These are phyloP conservation scores for Penicillium sclerotigenum DNA, from an alignment of 2,329 filamentous ascomycete species.

Conservation along the genomic window DNA sequence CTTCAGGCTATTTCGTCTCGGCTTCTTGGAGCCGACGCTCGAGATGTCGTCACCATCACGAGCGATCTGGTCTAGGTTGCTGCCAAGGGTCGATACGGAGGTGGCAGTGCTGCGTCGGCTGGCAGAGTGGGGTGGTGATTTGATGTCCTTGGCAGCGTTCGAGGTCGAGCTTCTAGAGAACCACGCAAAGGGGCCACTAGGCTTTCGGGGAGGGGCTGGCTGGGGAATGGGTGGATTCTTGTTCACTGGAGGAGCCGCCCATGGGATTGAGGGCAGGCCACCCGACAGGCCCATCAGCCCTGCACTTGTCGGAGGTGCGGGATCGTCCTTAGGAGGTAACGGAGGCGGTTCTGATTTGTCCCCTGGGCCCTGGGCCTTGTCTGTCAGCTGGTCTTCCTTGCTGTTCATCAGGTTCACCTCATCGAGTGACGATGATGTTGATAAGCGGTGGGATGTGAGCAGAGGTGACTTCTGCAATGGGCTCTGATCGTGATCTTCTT, in stretches of 20 bases:
- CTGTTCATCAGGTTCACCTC: conserved; percentile 63
- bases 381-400: conserved; percentile 50
- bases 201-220: conserved; percentile 58
- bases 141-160: conserved; percentile 50
- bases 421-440: conserved; percentile 55
- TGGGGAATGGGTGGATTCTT: conserved; percentile 39
- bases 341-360: conserved; percentile 30
- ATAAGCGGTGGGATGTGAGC: conserved; percentile 53
- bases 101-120: conserved; percentile 71
- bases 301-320: conserved; percentile 29
- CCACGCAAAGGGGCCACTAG: conserved; percentile 86
- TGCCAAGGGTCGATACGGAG: conserved; percentile 73
- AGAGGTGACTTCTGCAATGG: conserved; percentile 50
- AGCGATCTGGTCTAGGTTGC: conserved; percentile 72
- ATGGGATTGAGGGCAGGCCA: conserved; percentile 68
- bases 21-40: conserved; percentile 46
- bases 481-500: conserved; percentile 33
- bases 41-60: conserved; percentile 60
- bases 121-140: conserved; percentile 52
- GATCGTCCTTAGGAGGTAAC: conserved; percentile 34
- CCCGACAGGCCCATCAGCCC: conserved; percentile 62
- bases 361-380: conserved; percentile 25
- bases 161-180: conserved; percentile 64
- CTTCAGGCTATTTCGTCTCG: conserved; percentile 63
- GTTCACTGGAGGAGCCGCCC: conserved; percentile 58